Evolutionary conservation across 352 stramenopile species (phyloP), one percentile per base, ranked within the genome.

Genomic region (Halophytophthora polymorphica): DNA sequence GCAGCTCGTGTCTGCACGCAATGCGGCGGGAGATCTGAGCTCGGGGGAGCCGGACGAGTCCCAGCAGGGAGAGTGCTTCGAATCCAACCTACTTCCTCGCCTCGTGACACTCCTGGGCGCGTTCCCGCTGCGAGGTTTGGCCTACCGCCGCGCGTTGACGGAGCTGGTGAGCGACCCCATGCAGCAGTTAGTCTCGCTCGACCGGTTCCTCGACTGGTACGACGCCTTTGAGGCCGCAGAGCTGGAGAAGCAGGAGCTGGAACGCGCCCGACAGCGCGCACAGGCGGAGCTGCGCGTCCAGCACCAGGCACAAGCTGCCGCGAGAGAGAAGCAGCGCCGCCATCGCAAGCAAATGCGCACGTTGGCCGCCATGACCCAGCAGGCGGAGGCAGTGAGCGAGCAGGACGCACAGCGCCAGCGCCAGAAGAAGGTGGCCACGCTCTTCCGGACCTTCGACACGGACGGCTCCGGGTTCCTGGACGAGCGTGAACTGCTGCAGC

Each of bases 381-480:
- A 72, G 23, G 67, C 67, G 12, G 38, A 64, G n/a, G 55, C 61
- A 4, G 71, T 73, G 19, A 61, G 52, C 13, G 64, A 77, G 36
- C 43, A 73, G 22, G 50, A 74, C 41, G 53, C 57, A 12, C 48
- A 71, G 19, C 55, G 49, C 17, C 50, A 61, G 33, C 55, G 47
- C 11, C 52, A 62, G 1, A 69, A 66, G 33, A 70, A 73, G 18
- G 62, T 83, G 21, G 57, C 56, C 11, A 59, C 61, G 3, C 52
- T 90, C 6, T 90, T 90, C 39, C 64, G 70, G 19, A 67, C 73
- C 0, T 88, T 85, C 44, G 77, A 90, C 31, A 50, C 50, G 0
- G 73, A 90, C 45, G 55, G 54, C 1, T 90, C 80, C 0, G 80
- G 79, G 6, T 64, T 63, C 39, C 62, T 90, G 15, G 73, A 88